Evolutionary conservation across 495 filamentous ascomycete genomes (phyloP).

Genomic region (Clohesyomyces aquaticus): DNA sequence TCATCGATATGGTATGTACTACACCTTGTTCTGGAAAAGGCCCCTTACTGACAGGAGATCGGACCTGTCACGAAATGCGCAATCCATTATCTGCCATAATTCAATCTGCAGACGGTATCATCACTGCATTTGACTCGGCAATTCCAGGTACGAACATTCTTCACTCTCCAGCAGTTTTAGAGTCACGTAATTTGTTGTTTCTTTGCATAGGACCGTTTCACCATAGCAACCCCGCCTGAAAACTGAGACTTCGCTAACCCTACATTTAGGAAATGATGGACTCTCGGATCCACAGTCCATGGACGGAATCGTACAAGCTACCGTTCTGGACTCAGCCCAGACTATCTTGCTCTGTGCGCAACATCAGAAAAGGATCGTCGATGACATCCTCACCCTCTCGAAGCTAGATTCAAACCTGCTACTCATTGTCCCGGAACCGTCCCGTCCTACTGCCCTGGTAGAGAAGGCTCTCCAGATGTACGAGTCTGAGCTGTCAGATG

Average conservation of each 20-base stretch:
- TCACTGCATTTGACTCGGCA: constrained; percentile 9
- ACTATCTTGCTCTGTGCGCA: constrained; percentile 42
- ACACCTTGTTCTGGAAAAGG: neutral
- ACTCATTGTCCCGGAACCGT: constrained; percentile 29
- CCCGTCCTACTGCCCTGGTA: constrained; percentile 35
- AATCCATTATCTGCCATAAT: constrained; percentile 46
- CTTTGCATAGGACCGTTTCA: too few species aligned
- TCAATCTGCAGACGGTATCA: constrained; percentile 41
- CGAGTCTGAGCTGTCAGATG: constrained; percentile 40
- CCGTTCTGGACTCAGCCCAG: constrained; percentile 38
- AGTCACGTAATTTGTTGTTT: too few species aligned
- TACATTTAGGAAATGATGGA: neutral
- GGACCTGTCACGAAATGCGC: constrained; percentile 42
- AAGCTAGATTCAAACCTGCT: constrained; percentile 46
- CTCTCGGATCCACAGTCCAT: neutral
- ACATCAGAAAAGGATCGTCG: constrained; percentile 45
- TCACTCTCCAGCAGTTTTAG: neutral
- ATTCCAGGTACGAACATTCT: neutral
- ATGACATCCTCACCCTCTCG: constrained; percentile 44
- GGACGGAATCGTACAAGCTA: neutral
- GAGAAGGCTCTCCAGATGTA: constrained; percentile 40
- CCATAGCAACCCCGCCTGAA: too few species aligned
- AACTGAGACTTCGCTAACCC: neutral
- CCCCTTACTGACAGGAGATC: neutral
- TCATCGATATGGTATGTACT: constrained; percentile 24